Percentiles rank a stretch among this genome's conserved stretches.
These are phyloP conservation scores for Panaeolus papilionaceus DNA, from an alignment of 768 basidiomycete species.

Conservation along the genomic window DNA sequence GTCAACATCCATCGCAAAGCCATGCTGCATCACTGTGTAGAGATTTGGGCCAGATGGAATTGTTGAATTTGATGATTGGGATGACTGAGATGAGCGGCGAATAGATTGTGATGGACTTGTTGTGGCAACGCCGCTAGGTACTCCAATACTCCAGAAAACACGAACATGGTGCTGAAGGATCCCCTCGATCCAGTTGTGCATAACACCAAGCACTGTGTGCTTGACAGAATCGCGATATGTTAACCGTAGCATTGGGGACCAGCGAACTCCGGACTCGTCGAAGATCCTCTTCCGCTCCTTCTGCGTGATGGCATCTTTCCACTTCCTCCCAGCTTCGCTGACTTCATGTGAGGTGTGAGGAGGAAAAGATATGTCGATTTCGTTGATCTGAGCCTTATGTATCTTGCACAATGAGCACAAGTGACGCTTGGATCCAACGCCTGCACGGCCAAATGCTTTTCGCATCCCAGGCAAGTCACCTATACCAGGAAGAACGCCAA, in stretches of 20 bases:
- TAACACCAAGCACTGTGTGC: conserved; percentile 30
- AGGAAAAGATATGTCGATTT: conserved; percentile 17
- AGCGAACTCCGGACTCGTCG: conserved; percentile 27
- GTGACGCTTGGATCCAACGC: conserved; percentile 22
- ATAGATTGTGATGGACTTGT: not conserved
- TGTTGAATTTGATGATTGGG: not conserved
- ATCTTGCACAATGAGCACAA: conserved; percentile 30
- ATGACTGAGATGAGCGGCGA: not conserved
- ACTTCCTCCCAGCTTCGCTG: conserved; percentile 19
- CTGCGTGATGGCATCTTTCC: conserved; percentile 26
- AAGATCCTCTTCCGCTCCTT: conserved; percentile 21
- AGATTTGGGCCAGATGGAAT: not conserved
- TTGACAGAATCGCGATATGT: conserved; percentile 31
- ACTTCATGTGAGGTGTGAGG: conserved; percentile 25
- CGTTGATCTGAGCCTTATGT: conserved; percentile 14
- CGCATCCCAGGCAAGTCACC: conserved; percentile 30
- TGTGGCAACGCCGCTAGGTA: not conserved
- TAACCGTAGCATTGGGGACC: conserved; percentile 28
- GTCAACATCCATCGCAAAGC: not conserved
- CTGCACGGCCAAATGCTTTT: conserved; percentile 29
- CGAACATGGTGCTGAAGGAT: conserved; percentile 27
- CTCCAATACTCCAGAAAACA: conserved; percentile 22
- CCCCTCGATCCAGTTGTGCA: conserved; percentile 36
- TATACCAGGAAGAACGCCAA: conserved; percentile 26
- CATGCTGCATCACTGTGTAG: not conserved